Conservation (phyloP, 1,284 basidiomycete genomes). For the Gymnopus androsaceus region DNA sequence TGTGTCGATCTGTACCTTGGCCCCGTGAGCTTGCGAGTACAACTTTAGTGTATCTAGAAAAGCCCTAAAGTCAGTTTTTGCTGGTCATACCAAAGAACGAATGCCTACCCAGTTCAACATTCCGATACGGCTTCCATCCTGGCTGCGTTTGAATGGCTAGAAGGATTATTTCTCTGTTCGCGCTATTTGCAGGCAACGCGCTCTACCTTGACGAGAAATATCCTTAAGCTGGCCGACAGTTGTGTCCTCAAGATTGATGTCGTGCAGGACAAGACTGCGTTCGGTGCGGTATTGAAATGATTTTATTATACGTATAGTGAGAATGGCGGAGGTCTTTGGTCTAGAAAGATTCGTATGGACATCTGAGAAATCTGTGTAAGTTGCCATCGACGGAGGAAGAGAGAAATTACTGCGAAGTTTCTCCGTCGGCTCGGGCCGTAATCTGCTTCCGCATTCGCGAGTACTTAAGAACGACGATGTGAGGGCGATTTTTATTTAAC, state of each 20-base stretch:
- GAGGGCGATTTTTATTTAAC: background rate
- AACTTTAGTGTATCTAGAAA: slow-evolving; percentile 85
- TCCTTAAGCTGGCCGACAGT: slow-evolving; percentile 82
- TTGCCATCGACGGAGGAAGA: slow-evolving; percentile 18
- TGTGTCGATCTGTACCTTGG: slow-evolving; percentile 62
- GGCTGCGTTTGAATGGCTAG: slow-evolving; percentile 71
- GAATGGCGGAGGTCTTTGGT: slow-evolving; percentile 73
- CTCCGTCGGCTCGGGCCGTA: background rate
- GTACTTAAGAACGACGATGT: background rate
- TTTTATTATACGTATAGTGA: slow-evolving; percentile 95
- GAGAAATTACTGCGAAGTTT: slow-evolving; percentile 1
- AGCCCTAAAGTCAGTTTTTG: slow-evolving; percentile 2
- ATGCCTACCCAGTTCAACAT: slow-evolving; percentile 61
- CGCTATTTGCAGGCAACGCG: slow-evolving; percentile 11
- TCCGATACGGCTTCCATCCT: slow-evolving; percentile 87
- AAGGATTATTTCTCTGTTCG: background rate
- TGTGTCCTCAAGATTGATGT: slow-evolving; percentile 77
- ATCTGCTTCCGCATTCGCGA: background rate
- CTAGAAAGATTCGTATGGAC: slow-evolving; percentile 65
- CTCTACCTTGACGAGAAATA: slow-evolving; percentile 60
- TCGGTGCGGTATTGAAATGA: slow-evolving; percentile 92
- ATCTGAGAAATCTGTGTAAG: slow-evolving; percentile 49
- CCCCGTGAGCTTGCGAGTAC: slow-evolving; percentile 92
- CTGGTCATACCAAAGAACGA: background rate
- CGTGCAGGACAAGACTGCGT: slow-evolving; percentile 82